Base-by-base conservation (phyloP, 768 basidiomycete species). In the Jaapia argillacea region DNA sequence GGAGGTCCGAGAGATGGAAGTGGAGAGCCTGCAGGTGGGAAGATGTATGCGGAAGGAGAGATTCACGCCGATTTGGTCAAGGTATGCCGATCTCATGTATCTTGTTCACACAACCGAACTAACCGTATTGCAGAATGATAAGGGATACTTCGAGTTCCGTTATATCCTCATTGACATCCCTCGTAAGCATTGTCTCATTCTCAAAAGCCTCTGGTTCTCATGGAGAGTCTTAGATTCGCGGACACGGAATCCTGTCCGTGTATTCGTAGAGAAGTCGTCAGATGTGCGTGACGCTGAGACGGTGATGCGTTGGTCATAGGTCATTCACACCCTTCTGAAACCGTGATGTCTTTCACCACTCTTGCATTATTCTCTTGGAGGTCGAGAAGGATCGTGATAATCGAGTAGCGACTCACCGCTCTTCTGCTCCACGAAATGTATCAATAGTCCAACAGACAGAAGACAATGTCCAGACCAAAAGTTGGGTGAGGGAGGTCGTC, bases 101-200 rank as follows among this genome's bases (percentile, higher is more conserved):
- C 13, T 22, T 7, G 37, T 21, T 6, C 22, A 7, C 37, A 21
- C 22, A 38, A 10, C 37, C 10, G 44, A 38, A 25, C 37, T 41
- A 18, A 49, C 42, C 44, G 43, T 33, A 16, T 43, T 24, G 36
- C 55, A 88, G 85, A 82, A 86, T 49, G 74, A 75, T 40, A 74
- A 81, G 41, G 86, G 85, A 5, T 79, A 82, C 55, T 90, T 85
- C 56, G 74, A 80, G 45, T 83, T 83, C 59, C 72, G 80, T 40
- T 87, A 87, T 58, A 68, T 89, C 40, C 68, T 87, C 36, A 70
- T 89, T 33, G 85, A 89, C 60, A 72, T 89, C 45, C 86, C 86
- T 25, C 79, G 85, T 88, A 60, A 48, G 82, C 67, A 21, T n/a
- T n/a, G n/a, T n/a, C n/a, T n/a, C n/a, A n/a, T n/a, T n/a, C n/a